Conservation (phyloP, 164 flowering plant species). For the Tinospora cordifolia region DNA sequence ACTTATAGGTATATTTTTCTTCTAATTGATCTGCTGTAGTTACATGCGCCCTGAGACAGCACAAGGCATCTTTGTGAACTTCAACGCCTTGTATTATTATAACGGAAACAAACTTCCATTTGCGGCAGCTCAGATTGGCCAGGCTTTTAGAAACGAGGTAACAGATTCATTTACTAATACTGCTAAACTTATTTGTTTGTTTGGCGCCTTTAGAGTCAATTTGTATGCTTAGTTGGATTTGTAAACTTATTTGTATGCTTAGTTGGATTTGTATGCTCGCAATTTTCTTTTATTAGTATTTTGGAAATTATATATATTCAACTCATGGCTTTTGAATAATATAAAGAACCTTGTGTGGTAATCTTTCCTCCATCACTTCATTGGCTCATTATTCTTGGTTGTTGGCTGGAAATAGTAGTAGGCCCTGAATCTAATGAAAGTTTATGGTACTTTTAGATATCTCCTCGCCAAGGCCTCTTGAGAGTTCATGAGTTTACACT, state of each 20-base stretch:
- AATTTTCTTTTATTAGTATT: not conserved
- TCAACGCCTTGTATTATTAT: slow-evolving; percentile 85
- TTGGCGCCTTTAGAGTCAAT: not conserved
- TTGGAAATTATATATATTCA: too few relatives aligned
- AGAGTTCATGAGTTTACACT: slow-evolving; percentile 94
- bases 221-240: not conserved
- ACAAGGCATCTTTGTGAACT: slow-evolving; percentile 97
- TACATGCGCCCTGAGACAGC: slow-evolving; percentile 99
- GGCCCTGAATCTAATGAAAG: not conserved
- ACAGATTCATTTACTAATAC: not conserved
- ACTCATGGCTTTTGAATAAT: not conserved
- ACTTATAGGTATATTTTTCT: not conserved
- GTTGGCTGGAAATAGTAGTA: not conserved
- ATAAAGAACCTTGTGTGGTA: not conserved
- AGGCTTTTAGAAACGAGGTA: slow-evolving; percentile 99
- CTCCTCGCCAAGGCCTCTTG: slow-evolving; percentile 98
- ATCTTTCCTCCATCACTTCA: not conserved
- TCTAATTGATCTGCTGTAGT: slow-evolving; percentile 31
- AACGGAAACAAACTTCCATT: slow-evolving; percentile 97
- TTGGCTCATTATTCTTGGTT: not conserved
- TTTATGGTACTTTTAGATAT: slow-evolving; percentile 46
- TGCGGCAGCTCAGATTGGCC: slow-evolving; percentile 99
- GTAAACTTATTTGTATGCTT: not conserved
- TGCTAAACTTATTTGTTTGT: not conserved
- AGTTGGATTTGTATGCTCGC: not conserved